These are phyloP conservation scores for Deakozyma indianensis DNA, from an alignment of 805 yeast genomes.

Conservation along the genomic window DNA sequence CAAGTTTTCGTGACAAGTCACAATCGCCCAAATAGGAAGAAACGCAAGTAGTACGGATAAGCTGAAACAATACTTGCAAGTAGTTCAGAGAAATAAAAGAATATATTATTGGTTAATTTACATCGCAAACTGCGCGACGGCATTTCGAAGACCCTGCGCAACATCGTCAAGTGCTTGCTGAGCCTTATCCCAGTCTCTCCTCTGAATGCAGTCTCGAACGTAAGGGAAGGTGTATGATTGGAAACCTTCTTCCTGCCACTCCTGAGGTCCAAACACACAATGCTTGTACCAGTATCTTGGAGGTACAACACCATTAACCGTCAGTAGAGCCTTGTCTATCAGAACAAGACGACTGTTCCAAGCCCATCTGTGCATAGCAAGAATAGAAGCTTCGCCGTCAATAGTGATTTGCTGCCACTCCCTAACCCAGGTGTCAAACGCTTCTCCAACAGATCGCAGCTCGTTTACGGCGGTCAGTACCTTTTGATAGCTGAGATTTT, in stretches of 20 bases:
- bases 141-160: background rate
- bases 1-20: too few species aligned
- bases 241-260: constrained; percentile 1
- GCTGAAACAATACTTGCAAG: too few species aligned
- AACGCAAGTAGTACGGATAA: too few species aligned
- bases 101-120: background rate
- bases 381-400: constrained; percentile 52
- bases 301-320: constrained; percentile 29
- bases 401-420: constrained; percentile 45
- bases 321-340: constrained; percentile 40
- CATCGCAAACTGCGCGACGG: background rate
- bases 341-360: constrained; percentile 59
- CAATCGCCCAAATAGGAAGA: too few species aligned
- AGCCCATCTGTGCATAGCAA: constrained; percentile 60
- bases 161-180: background rate
- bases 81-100: background rate
- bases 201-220: background rate
- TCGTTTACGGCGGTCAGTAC: constrained; percentile 20
- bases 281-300: constrained; percentile 55
- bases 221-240: background rate
- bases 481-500: constrained; percentile 16
- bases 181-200: background rate
- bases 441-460: constrained; percentile 31
- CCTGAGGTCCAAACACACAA: constrained; percentile 52
- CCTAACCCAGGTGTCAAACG: constrained; percentile 38